Evolutionary conservation across 1,284 basidiomycete species (phyloP), one percentile per base, ranked within the genome.

Genomic region (Moesziomyces aphidis): DNA sequence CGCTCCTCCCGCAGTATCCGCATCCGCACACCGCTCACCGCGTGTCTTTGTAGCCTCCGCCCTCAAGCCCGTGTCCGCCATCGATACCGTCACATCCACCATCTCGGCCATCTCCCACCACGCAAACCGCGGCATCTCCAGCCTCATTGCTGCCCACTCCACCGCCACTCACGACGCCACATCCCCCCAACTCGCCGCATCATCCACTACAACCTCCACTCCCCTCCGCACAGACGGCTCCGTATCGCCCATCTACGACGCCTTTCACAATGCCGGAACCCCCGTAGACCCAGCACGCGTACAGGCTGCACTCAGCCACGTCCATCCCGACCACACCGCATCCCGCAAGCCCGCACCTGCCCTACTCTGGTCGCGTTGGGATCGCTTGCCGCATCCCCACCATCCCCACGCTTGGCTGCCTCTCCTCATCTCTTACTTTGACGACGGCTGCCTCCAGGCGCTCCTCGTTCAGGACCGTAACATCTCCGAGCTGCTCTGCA

Each of bases 221-320:
- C 51, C 56, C n/a, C 48, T 62, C 9, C 61, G 61, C 23, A 46
- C 58, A 19, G 67, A 74, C 21, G 63, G 72, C 51, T 65, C 72
- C 53, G 56, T 70, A 53, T 74, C 66, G 8, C 72, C 72, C 26
- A 69, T 74, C 50, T 74, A 74, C 44, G 66, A 69, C 23, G 72
- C 72, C 22, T 74, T 74, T 23, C 61, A 70, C 51, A 74, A 74
- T 34, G 54, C 60, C 7, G 66, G 52, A 3, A 1, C 46, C 21
- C 63, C 63, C n/a, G 39, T 42, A 42, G 56, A 62, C 26, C 70
- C 61, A 6, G 43, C 36, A 17, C 45, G 53, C 45, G 63, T 67
- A 21, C 43, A 61, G 21, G 61, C 67, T 9, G 67, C 67, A 23
- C 46, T 69, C 26, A 31, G 39, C 39, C n/a, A 39, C 7, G 52